Evolutionary conservation across 148 eudicot species (phyloP).

Genomic region (Linanthus parryae): DNA sequence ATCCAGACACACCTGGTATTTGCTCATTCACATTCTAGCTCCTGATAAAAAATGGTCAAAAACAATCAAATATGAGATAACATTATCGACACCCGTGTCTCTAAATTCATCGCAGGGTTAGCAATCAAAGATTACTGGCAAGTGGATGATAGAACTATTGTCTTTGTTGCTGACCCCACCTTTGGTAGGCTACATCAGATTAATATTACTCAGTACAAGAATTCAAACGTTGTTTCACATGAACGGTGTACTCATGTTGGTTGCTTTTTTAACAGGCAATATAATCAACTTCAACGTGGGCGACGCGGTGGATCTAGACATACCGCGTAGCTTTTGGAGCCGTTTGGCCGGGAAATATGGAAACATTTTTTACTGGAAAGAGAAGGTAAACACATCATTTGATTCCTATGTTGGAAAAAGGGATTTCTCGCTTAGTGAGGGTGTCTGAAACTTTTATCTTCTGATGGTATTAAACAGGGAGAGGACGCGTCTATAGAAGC

Average conservation of each 20-base stretch:
- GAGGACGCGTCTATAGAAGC: slow-evolving; percentile 94
- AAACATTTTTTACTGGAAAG: slow-evolving; percentile 95
- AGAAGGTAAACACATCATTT: slow-evolving; percentile 41
- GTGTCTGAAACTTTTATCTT: background rate
- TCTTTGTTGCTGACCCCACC: slow-evolving; percentile 95
- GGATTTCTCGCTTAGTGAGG: background rate
- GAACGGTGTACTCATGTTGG: too few relatives aligned
- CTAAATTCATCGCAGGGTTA: slow-evolving; percentile 43
- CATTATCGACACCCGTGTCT: background rate
- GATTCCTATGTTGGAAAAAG: background rate
- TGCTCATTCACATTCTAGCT: too few relatives aligned
- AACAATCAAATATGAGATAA: background rate
- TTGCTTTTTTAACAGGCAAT: slow-evolving; percentile 47
- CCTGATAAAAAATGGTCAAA: too few relatives aligned
- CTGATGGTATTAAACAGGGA: slow-evolving; percentile 36
- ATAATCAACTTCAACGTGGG: slow-evolving; percentile 91
- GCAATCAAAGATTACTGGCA: slow-evolving; percentile 93
- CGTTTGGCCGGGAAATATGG: slow-evolving; percentile 93
- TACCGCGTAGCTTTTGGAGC: slow-evolving; percentile 95
- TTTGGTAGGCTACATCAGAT: slow-evolving; percentile 47
- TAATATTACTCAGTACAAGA: too few relatives aligned
- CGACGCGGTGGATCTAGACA: slow-evolving; percentile 63
- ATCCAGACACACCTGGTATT: slow-evolving; percentile 97
- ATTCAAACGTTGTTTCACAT: too few relatives aligned
- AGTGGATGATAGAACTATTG: slow-evolving; percentile 87